phyloP scores from a whole-genome alignment of 768 basidiomycete genomes.

The Suillus fuscotomentosus region DNA sequence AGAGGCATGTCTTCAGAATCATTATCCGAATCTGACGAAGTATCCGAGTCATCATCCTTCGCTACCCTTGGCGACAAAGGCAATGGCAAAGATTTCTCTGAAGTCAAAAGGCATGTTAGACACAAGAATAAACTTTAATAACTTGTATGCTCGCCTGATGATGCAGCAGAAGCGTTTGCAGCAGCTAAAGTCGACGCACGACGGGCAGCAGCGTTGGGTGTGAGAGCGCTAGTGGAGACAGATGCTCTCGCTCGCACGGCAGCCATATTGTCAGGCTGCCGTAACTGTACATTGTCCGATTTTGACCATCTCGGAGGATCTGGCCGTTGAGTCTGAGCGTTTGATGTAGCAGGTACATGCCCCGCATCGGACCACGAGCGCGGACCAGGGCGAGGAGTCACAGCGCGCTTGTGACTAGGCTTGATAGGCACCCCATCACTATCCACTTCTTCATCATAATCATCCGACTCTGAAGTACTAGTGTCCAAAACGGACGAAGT shows the following conservation, averaged over 20 bases:
- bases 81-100: not conserved
- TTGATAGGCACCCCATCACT: conserved; percentile 34
- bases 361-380: conserved; percentile 19
- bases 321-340: conserved; percentile 3
- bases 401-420: conserved; percentile 33
- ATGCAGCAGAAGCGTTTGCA: conserved; percentile 26
- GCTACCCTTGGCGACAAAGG: conserved; percentile 8
- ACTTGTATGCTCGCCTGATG: conserved; percentile 27
- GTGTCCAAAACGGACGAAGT: conserved; percentile 15
- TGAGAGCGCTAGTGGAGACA: conserved; percentile 56
- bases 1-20: conserved; percentile 65
- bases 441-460: conserved; percentile 35
- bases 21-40: conserved; percentile 33
- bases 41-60: conserved; percentile 22
- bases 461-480: conserved; percentile 29
- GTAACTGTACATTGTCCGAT: conserved; percentile 30
- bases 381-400: conserved; percentile 23
- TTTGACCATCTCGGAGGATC: conserved; percentile 14
- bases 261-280: conserved; percentile 8
- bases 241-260: conserved; percentile 45
- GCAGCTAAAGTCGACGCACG: conserved; percentile 43
- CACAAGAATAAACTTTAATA: not conserved
- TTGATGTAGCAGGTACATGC: conserved; percentile 10
- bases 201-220: conserved; percentile 50
- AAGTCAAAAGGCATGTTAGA: not conserved